Percentiles rank a stretch among this genome's conserved stretches.
phyloP scores from a whole-genome alignment of 768 basidiomycete genomes.

The Sporobolomyces roseus region DNA sequence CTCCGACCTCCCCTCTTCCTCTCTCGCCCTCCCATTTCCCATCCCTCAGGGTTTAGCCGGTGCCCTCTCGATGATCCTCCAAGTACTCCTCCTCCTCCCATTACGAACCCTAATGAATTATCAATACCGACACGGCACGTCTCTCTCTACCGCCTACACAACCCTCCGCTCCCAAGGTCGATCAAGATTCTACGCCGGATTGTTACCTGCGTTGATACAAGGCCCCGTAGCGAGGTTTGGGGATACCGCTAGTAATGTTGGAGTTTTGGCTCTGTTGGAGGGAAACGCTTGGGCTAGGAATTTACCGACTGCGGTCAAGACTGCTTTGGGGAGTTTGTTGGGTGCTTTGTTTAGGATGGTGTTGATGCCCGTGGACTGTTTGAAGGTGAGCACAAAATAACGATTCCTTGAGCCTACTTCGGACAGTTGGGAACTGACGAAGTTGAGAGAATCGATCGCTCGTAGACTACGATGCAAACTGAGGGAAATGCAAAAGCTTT shows the following conservation, averaged over 20 bases:
- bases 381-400: slow-evolving; percentile 51
- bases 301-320: slow-evolving; percentile 66
- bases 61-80: slow-evolving; percentile 77
- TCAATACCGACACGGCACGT: slow-evolving; percentile 60
- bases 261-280: slow-evolving; percentile 77
- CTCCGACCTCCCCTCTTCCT: background rate
- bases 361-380: slow-evolving; percentile 86
- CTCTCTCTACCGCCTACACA: slow-evolving; percentile 57
- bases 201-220: slow-evolving; percentile 77
- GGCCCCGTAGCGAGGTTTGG: slow-evolving; percentile 68
- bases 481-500: slow-evolving; percentile 57
- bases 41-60: slow-evolving; percentile 11
- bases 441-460: background rate
- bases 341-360: slow-evolving; percentile 84
- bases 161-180: slow-evolving; percentile 57
- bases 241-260: slow-evolving; percentile 90
- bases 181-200: slow-evolving; percentile 71
- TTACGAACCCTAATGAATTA: slow-evolving; percentile 86
- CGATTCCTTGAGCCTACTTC: too few relatives aligned
- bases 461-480: slow-evolving; percentile 85
- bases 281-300: slow-evolving; percentile 67
- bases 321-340: slow-evolving; percentile 69
- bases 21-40: background rate
- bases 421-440: too few relatives aligned
- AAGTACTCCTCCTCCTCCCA: slow-evolving; percentile 59